These are phyloP conservation scores for Colletotrichum magnum DNA, from an alignment of 2,329 filamentous ascomycete genomes.

Conservation along the genomic window DNA sequence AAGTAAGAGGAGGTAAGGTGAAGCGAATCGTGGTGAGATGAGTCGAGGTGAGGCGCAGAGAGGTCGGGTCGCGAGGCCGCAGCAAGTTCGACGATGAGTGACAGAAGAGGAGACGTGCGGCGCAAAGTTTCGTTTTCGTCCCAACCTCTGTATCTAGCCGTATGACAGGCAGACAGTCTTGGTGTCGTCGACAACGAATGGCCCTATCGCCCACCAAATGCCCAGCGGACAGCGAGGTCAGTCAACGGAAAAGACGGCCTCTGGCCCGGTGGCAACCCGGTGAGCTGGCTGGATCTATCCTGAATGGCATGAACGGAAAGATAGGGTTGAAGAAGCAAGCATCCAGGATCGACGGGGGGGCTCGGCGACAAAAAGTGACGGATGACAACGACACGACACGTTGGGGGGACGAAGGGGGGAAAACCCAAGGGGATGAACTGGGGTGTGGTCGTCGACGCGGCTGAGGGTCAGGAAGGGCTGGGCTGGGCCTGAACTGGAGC, in stretches of 20 bases:
- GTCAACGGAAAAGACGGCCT: constrained; percentile 34
- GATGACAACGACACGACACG: too few species aligned
- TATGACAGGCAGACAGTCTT: too few species aligned
- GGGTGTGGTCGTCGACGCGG: background rate
- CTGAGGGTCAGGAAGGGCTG: constrained; percentile 1
- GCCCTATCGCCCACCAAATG: too few species aligned
- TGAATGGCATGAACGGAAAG: constrained; percentile 29
- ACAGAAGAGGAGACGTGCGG: constrained; percentile 37
- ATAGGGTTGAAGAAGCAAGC: constrained; percentile 27
- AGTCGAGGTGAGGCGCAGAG: background rate
- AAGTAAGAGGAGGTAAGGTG: constrained; percentile 20
- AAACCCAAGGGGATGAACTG: background rate
- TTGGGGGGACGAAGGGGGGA: background rate
- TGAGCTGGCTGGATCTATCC: background rate
- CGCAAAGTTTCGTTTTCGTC: constrained; percentile 41
- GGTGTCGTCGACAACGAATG: too few species aligned
- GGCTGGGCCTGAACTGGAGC: background rate
- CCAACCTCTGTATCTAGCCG: constrained; percentile 8
- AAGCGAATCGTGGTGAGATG: background rate
- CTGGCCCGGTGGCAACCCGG: constrained; percentile 30
- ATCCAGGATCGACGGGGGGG: constrained; percentile 35
- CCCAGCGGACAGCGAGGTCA: background rate
- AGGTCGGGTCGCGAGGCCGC: background rate
- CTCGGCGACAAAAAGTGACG: background rate
- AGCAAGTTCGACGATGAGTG: constrained; percentile 8